These are phyloP conservation scores for Globisporangium lucens DNA, from an alignment of 352 stramenopile genomes.

Conservation along the genomic window DNA sequence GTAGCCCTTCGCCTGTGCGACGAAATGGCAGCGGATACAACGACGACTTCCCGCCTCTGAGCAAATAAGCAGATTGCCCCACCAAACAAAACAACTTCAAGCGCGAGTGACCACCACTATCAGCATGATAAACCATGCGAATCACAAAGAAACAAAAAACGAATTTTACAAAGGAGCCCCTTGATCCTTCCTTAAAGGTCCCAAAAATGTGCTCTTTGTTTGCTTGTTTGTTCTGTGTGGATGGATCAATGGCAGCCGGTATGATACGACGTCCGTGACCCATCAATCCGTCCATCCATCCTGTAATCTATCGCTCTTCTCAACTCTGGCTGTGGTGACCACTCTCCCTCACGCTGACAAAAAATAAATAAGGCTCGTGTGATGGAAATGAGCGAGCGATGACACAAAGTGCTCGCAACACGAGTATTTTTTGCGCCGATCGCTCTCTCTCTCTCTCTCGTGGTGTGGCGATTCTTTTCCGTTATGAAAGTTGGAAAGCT, in stretches of 20 bases:
- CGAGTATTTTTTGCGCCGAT: neutral
- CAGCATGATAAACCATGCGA: neutral
- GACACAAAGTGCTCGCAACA: neutral
- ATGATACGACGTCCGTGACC: neutral
- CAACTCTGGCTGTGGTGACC: neutral
- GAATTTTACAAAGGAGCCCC: neutral
- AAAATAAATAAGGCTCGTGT: conserved; percentile 7
- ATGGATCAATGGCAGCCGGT: neutral
- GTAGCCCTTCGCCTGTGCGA: conserved; percentile 17
- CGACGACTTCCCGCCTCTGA: conserved; percentile 70
- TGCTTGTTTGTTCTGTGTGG: neutral
- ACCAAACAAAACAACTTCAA: neutral
- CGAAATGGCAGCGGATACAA: conserved; percentile 41
- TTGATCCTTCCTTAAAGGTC: neutral
- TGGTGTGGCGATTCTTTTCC: neutral
- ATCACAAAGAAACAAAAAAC: neutral
- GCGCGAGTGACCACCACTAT: neutral
- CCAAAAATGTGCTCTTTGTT: neutral
- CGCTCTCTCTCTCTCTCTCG: neutral
- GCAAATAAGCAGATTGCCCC: conserved; percentile 37
- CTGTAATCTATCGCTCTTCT: neutral
- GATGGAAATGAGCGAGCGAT: neutral
- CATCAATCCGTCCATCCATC: neutral
- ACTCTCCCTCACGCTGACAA: conserved; percentile 4
- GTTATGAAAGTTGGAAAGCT: conserved; percentile 11